These are phyloP conservation scores for Senecio squalidus DNA, from an alignment of 140 eudicot species.

Conservation along the genomic window DNA sequence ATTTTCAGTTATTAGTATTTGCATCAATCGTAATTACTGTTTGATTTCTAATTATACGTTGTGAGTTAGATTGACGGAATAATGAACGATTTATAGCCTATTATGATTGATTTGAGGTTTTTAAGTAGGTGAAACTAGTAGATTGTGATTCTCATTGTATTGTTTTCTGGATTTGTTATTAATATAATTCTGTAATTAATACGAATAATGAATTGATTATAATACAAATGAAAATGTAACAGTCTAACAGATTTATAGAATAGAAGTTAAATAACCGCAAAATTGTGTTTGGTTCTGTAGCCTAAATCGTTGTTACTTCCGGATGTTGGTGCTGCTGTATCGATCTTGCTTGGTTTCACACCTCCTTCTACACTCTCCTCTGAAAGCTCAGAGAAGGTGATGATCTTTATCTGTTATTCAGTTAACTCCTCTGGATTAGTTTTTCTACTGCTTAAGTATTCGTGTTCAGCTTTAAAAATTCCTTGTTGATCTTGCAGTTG, in stretches of 20 bases:
- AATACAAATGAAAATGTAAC: no score
- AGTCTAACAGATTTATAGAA: no score
- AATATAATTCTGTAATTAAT: neutral
- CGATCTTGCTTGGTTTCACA: slow-evolving; percentile 80
- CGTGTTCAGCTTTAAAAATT: neutral
- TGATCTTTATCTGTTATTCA: neutral
- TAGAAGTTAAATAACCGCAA: no score
- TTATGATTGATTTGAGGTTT: no score
- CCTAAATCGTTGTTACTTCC: slow-evolving; percentile 40
- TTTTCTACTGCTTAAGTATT: no score
- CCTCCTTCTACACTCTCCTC: slow-evolving; percentile 64
- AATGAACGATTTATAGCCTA: no score
- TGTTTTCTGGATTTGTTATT: neutral
- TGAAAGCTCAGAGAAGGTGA: slow-evolving; percentile 72
- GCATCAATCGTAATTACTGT: no score
- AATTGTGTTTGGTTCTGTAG: slow-evolving; percentile 37
- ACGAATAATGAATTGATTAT: no score
- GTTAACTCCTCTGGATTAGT: neutral
- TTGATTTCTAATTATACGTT: no score
- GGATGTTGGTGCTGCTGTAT: slow-evolving; percentile 78
- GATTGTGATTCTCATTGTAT: neutral
- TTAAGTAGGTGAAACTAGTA: no score
- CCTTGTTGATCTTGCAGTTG: slow-evolving; percentile 38
- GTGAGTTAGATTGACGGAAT: no score
- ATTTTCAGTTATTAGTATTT: no score